Conservation (phyloP, 2,329 filamentous ascomycete species). For the Neofusicoccum sp. region DNA sequence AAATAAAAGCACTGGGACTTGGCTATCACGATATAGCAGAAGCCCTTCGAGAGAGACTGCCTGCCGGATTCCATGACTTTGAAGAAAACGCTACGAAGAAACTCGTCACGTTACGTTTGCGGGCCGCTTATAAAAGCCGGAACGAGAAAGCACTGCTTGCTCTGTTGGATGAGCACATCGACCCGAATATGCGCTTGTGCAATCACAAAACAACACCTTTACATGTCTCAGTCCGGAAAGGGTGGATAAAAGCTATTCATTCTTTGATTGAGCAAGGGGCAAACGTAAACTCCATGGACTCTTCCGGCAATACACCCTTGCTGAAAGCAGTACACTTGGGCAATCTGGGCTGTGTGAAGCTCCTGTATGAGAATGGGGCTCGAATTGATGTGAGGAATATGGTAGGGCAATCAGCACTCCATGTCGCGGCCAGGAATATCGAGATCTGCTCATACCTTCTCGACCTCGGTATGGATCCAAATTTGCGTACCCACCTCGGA, state of each 20-base stretch:
- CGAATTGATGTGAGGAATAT: too few relatives aligned
- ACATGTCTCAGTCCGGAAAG: not conserved
- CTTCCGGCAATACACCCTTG: not conserved
- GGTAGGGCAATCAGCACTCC: not conserved
- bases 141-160: not conserved
- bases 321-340: not conserved
- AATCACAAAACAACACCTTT: not conserved
- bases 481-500: not conserved
- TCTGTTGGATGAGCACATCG: not conserved
- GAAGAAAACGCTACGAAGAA: not conserved
- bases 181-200: not conserved
- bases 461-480: not conserved
- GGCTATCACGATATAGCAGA: not conserved
- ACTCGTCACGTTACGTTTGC: not conserved
- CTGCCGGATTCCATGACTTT: too few relatives aligned
- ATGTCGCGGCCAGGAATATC: not conserved
- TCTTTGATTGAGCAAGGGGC: not conserved
- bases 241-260: not conserved
- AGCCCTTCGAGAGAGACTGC: not conserved
- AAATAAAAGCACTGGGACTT: not conserved
- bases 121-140: not conserved
- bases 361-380: not conserved
- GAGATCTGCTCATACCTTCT: not conserved
- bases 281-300: not conserved
- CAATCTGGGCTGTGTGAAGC: not conserved